Base-by-base conservation (phyloP, 2,329 filamentous ascomycete genomes). In the Ceratocystis harringtonii region DNA sequence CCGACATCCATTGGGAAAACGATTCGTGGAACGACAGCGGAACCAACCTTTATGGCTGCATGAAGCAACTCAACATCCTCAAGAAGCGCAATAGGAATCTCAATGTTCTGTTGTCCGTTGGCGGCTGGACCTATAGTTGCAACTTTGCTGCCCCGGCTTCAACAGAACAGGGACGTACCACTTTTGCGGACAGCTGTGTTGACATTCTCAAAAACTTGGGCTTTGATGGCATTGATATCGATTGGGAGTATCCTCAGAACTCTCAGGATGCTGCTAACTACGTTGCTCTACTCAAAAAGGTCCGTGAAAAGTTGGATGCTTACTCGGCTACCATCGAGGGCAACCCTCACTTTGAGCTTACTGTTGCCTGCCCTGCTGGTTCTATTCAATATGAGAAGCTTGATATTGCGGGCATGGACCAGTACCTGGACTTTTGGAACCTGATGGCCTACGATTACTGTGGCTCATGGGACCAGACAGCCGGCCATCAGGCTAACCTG, bases 401-500 rank as follows among this genome's bases (percentile, higher is more conserved):
- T 65, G 79, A 87, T 70, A 75, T 89, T n/a, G 67, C 74, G 0
- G 82, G 74, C 66, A 88, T 89, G 86, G 84, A 89, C 71, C 74
- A 71, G 12, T 80, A 83, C 66, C 78, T 89, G 1, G 86, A 89
- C 74, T 89, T 89, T 73, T 89, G 86, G 86, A 89, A 89, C 73
- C 75, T 91, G 52, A 95, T 95, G 90, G 88, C 88, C 1, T 95
- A 95, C 75, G 90, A 95, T 75, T 95, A 82, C 73, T 85, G 90
- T 5, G 92, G 92, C 0, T 87, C 84, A 2, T 96, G 91, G 90
- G 89, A 92, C 71, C 70, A 76, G 2, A 68, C 71, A 1, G 79
- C 89, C 0, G 90, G 87, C 3, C 91, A 97, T 76, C 86, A 91
- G 73, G 84, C 92, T 4, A 96, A 96, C 73, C 73, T 96, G 45